phyloP scores from a whole-genome alignment of 2,329 filamentous ascomycete genomes.

The Aspergillus pseudonomiae region DNA sequence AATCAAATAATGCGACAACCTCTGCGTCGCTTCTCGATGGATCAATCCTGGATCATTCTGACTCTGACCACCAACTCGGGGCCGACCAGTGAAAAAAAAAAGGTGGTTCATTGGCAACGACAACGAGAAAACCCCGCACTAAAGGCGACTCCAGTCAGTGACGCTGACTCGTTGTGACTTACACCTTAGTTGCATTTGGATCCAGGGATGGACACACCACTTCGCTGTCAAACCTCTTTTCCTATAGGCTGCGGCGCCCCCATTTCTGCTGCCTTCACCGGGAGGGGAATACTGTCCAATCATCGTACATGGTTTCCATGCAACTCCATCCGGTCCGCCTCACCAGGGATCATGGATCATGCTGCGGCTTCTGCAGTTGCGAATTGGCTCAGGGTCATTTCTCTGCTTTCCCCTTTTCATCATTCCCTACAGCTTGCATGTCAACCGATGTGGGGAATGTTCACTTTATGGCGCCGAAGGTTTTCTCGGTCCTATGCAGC shows the following conservation, averaged over 20 bases:
- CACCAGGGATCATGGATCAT: slow-evolving; percentile 22
- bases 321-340: slow-evolving; percentile 19
- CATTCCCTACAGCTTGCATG: slow-evolving; percentile 8
- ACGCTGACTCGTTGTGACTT: slow-evolving; percentile 13
- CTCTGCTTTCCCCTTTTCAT: slow-evolving; percentile 14
- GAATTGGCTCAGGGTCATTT: slow-evolving; percentile 19
- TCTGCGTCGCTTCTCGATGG: neutral
- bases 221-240: neutral
- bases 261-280: slow-evolving; percentile 18
- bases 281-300: slow-evolving; percentile 18
- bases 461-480: neutral
- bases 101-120: neutral
- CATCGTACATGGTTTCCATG: slow-evolving; percentile 8
- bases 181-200: neutral
- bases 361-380: slow-evolving; percentile 18
- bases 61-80: slow-evolving; percentile 4
- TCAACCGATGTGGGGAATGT: slow-evolving; percentile 11
- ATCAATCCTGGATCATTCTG: neutral
- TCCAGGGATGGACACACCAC: slow-evolving; percentile 9
- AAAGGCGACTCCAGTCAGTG: slow-evolving; percentile 2
- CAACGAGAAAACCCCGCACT: slow-evolving; percentile 21
- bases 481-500: slow-evolving; percentile 4
- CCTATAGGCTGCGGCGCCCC: slow-evolving; percentile 12
- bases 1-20: neutral
- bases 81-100: slow-evolving; percentile 4